These are phyloP conservation scores for Erythrophleum fordii DNA, from an alignment of 306 rosid genomes.

Conservation along the genomic window DNA sequence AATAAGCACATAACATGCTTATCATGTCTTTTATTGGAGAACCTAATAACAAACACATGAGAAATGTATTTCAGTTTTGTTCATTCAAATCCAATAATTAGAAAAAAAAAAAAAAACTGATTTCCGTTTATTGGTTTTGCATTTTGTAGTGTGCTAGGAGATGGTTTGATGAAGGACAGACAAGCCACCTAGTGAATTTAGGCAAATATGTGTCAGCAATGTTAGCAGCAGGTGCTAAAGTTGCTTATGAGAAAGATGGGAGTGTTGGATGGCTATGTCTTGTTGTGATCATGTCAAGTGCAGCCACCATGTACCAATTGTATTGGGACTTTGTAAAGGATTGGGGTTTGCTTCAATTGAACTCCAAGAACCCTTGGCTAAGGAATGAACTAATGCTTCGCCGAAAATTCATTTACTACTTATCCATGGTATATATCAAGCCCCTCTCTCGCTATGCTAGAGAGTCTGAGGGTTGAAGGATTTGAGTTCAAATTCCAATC, in stretches of 20 bases:
- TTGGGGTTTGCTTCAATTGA: constrained; percentile 97
- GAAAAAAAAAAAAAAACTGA: constrained; percentile 9
- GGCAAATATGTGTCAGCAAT: constrained; percentile 98
- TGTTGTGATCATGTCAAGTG: constrained; percentile 87
- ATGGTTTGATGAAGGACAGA: constrained; percentile 97
- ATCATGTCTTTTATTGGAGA: not conserved
- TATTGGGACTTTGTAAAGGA: constrained; percentile 99
- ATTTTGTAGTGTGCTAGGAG: constrained; percentile 84
- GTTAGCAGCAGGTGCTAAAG: constrained; percentile 98
- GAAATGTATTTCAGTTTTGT: not conserved
- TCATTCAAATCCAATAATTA: not conserved
- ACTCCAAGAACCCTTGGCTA: constrained; percentile 97
- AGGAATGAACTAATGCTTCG: constrained; percentile 93
- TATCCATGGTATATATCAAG: constrained; percentile 78
- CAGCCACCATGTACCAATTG: constrained; percentile 92
- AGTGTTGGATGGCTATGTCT: constrained; percentile 82
- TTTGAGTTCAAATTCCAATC: not conserved
- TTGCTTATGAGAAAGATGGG: constrained; percentile 88
- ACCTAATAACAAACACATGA: not conserved
- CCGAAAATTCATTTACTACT: constrained; percentile 83
- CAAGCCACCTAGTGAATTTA: constrained; percentile 81
- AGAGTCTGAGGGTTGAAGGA: constrained; percentile 26
- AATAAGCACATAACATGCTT: no score
- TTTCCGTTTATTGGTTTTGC: not conserved
- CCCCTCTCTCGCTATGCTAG: constrained; percentile 12